These are phyloP conservation scores for Elsinoe batatas DNA, from an alignment of 2,329 filamentous ascomycete species.

Conservation along the genomic window DNA sequence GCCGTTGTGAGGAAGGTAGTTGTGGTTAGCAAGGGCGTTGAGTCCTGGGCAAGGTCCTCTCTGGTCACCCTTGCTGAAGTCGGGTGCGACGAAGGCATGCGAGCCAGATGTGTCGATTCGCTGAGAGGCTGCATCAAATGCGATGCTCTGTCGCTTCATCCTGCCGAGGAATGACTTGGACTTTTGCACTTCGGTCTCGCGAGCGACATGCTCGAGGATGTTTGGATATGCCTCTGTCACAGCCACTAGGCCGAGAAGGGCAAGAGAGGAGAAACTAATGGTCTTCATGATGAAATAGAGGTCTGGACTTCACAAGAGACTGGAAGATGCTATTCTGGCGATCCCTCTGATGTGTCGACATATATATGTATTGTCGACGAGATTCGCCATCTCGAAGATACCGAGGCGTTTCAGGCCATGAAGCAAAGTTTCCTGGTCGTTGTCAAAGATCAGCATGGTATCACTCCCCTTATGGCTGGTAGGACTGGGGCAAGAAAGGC, in stretches of 20 bases:
- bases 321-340: background rate
- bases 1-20: conserved; percentile 27
- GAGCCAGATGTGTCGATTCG: conserved; percentile 22
- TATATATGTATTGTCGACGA: background rate
- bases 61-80: conserved; percentile 19
- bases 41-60: conserved; percentile 27
- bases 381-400: background rate
- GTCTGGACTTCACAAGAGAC: background rate
- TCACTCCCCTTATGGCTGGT: background rate
- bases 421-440: background rate
- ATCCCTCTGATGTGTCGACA: background rate
- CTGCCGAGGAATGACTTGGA: background rate
- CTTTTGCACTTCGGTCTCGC: background rate
- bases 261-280: conserved; percentile 15
- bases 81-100: conserved; percentile 23
- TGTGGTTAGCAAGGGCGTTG: conserved; percentile 28
- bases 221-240: conserved; percentile 17
- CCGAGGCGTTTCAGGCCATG: background rate
- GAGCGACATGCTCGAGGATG: conserved; percentile 17
- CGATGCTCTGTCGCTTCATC: conserved; percentile 2
- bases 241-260: conserved; percentile 15
- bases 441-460: background rate
- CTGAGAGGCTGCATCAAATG: conserved; percentile 25
- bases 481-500: background rate
- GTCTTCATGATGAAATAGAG: conserved; percentile 15